Evolutionary conservation across 805 yeast species (phyloP), one percentile per base, ranked within the genome.

Genomic region (Nadsonia fulvescens): DNA sequence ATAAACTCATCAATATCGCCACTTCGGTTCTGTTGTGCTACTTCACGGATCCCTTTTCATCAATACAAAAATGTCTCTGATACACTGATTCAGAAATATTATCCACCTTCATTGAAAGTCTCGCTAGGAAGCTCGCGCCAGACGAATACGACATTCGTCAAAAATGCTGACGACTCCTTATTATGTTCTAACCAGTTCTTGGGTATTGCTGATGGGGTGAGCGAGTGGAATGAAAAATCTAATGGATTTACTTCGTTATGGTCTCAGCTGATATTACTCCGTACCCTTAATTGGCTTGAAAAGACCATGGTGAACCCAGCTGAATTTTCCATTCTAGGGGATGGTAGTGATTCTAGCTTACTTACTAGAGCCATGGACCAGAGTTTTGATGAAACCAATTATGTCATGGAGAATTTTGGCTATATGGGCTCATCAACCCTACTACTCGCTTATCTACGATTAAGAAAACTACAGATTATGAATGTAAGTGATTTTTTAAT

Each of bases 191-290:
- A 23, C n/a, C 20, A 24, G 17, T 20, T 32, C 12, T 19, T 32
- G 10, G 35, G 35, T 2, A 16, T 32, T 5, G 35, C 35, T 9
- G 35, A 32, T 17, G 35, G 35, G 3, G 35, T 32, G 14, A 30
- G 31, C 13, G 35, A 35, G 11, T 32, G 35, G 35, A 31, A 23
- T 19, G 23, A 27, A 12, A 23, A 27, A 21, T 21, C 18, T 13
- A 22, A 24, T 10, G 35, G 35, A 6, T 30, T 31, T 18, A 35
- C 35, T 4, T 30, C 35, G 1, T 20, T 32, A 3, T 32, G 35
- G 35, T 31, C 35, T 8, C 34, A 31, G 26, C 27, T 29, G 8
- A 27, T 32, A 15, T 24, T 32, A 8, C 35, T 28, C 20, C 30
- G 35, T 16, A 31, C 35, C 6, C 13, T 28, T 17, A 22, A 24